phyloP scores from a whole-genome alignment of 306 rosid genomes.

The Inga oerstediana region DNA sequence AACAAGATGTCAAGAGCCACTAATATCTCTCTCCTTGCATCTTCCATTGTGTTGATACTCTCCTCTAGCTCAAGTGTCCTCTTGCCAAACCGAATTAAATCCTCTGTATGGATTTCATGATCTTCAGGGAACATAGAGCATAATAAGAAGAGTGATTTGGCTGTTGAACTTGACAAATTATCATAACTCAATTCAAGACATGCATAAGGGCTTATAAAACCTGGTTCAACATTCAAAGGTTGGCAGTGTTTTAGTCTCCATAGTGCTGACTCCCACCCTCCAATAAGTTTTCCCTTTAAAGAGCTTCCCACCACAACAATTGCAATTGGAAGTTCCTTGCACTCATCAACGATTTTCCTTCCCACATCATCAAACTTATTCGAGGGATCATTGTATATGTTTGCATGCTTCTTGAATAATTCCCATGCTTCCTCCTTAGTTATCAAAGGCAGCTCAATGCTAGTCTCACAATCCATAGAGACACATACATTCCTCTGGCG shows the following conservation, averaged over 20 bases:
- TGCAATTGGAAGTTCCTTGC: neutral
- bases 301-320: neutral
- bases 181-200: neutral
- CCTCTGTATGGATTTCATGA: neutral
- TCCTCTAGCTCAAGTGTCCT: fast-evolving
- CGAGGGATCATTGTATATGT: neutral
- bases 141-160: neutral
- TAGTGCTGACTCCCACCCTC: neutral
- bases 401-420: neutral
- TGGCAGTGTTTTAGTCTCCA: neutral
- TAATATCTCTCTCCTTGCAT: neutral
- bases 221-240: neutral
- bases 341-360: neutral
- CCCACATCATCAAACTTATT: neutral
- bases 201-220: neutral
- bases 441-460: neutral
- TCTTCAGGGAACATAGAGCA: slow-evolving; percentile 13
- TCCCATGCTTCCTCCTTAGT: neutral
- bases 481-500: neutral
- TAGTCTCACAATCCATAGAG: neutral
- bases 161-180: neutral
- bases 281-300: neutral
- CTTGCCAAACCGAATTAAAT: neutral
- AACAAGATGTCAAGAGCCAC: neutral
- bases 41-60: neutral